A percentile compares a stretch with the other conserved stretches of the same genome.
These are phyloP conservation scores for Rhizophagus clarus DNA, from an alignment of 192 early-diverging fungal species.

Conservation along the genomic window DNA sequence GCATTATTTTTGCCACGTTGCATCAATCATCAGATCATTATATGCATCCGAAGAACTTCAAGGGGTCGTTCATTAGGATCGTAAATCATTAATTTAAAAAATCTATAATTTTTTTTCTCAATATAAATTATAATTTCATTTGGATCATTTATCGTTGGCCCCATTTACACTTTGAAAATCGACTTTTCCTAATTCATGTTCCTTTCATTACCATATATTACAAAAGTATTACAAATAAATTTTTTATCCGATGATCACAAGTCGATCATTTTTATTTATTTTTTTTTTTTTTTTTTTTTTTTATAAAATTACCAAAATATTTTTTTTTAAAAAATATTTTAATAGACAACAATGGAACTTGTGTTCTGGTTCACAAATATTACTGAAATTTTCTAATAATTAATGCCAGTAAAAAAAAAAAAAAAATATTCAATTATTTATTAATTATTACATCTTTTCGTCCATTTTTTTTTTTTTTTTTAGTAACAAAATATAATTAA, in stretches of 20 bases:
- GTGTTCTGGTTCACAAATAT: background rate
- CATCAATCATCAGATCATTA: background rate
- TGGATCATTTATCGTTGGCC: background rate
- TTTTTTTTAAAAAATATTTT: too few species aligned
- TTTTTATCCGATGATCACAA: background rate
- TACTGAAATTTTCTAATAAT: too few species aligned
- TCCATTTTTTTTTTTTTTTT: too few species aligned
- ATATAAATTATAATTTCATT: background rate
- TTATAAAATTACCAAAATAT: background rate
- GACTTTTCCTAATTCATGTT: background rate
- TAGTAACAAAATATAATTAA: too few species aligned
- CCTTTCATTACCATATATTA: background rate
- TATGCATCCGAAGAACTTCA: background rate
- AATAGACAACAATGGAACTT: background rate
- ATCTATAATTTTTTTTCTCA: too few species aligned
- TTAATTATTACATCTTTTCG: too few species aligned
- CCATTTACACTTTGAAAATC: background rate
- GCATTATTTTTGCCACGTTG: background rate
- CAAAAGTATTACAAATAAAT: constrained; percentile 1
- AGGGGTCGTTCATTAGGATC: background rate
- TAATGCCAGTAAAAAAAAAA: too few species aligned
- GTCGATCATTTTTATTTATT: background rate
- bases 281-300: too few species aligned
- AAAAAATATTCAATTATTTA: too few species aligned
- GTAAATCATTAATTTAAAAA: background rate